Conservation (phyloP, 2,329 filamentous ascomycete genomes). For the Conoideocrella luteorostrata region DNA sequence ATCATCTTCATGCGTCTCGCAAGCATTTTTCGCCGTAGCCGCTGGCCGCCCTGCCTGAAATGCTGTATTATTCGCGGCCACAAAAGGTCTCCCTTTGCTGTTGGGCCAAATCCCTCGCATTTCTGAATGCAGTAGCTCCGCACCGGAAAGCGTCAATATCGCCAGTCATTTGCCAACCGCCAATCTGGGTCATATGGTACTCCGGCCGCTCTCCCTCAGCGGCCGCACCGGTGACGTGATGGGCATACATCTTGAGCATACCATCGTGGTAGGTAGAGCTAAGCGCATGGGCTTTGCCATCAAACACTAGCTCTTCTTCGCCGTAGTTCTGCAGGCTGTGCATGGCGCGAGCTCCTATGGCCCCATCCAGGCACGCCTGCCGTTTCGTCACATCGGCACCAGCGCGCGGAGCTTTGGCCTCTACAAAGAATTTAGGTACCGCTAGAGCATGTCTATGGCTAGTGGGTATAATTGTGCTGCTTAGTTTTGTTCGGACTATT, state of each 20-base stretch:
- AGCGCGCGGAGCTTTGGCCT: conserved; percentile 28
- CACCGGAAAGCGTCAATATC: conserved; percentile 21
- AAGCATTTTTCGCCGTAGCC: no score
- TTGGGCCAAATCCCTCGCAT: conserved; percentile 31
- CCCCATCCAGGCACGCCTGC: conserved; percentile 26
- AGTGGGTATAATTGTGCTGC: conserved; percentile 24
- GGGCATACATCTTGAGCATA: no score
- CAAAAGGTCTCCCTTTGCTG: conserved; percentile 26
- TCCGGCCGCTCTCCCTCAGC: conserved; percentile 25
- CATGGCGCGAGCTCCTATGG: background rate
- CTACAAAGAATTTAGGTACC: conserved; percentile 33
- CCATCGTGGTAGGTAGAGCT: conserved; percentile 26
- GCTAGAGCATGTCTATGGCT: conserved; percentile 23
- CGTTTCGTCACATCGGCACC: conserved; percentile 17
- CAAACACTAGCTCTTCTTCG: conserved; percentile 21
- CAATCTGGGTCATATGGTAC: conserved; percentile 34
- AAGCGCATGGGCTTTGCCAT: conserved; percentile 32
- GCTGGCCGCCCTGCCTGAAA: no score
- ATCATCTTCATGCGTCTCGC: no score
- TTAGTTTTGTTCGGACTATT: conserved; percentile 13
- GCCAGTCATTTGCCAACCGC: conserved; percentile 19
- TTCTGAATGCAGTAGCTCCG: conserved; percentile 30
- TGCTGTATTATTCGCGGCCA: conserved; percentile 22
- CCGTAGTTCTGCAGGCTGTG: conserved; percentile 8
- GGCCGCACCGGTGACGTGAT: no score